Evolutionary conservation across 169 alveolate genomes (phyloP).

Genomic region (Plasmodium falciparum): DNA sequence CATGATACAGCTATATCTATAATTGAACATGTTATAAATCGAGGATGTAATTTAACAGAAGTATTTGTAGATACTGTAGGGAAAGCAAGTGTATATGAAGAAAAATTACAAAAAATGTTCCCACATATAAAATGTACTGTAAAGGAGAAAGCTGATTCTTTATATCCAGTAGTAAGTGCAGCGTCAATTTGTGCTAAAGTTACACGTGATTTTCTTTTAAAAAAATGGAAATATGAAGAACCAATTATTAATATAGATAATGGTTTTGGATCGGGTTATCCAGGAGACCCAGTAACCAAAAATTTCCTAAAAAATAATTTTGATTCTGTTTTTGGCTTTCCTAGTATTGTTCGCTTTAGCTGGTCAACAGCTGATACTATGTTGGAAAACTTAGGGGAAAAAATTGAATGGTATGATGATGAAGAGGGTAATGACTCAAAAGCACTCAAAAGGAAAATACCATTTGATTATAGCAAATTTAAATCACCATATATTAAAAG

Average conservation of each 20-base stretch:
- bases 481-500: conserved; percentile 47
- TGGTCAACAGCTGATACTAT: conserved; percentile 91
- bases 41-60: conserved; percentile 76
- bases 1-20: conserved; percentile 92
- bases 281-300: conserved; percentile 95
- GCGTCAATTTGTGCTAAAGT: conserved; percentile 98
- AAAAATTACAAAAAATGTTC: conserved; percentile 84
- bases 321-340: conserved; percentile 96
- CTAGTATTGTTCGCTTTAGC: conserved; percentile 90
- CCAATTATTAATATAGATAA: conserved; percentile 80
- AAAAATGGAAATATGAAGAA: conserved; percentile 79
- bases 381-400: conserved; percentile 83
- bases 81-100: conserved; percentile 91
- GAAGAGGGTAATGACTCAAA: conserved; percentile 67
- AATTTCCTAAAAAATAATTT: conserved; percentile 90
- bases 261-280: conserved; percentile 89
- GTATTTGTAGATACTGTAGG: conserved; percentile 89
- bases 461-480: conserved; percentile 68
- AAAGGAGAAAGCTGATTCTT: conserved; percentile 96
- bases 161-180: conserved; percentile 96
- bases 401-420: conserved; percentile 88
- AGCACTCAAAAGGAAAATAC: conserved; percentile 70
- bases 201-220: conserved; percentile 92
- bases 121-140: conserved; percentile 90
- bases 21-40: conserved; percentile 81